phyloP scores from a whole-genome alignment of 164 flowering plant species.

The Magnolia kwangsiensis region DNA sequence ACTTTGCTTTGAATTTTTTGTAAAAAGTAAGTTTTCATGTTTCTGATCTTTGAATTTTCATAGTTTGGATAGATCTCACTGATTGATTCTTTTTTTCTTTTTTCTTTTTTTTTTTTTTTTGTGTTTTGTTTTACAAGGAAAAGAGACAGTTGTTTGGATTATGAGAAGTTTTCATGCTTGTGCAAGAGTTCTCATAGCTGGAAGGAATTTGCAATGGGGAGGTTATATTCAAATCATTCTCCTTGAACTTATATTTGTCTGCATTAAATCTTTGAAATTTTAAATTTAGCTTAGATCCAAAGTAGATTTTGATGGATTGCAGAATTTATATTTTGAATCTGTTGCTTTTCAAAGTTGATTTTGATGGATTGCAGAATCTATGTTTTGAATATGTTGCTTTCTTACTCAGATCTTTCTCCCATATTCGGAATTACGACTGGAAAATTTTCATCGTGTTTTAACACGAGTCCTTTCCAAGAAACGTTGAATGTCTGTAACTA shows the following conservation, averaged over 20 bases:
- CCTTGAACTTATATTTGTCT: background rate
- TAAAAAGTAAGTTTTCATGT: background rate
- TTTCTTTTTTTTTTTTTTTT: background rate
- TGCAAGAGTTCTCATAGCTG: background rate
- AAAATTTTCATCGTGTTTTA: too few relatives aligned
- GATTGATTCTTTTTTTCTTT: background rate
- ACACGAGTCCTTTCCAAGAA: background rate
- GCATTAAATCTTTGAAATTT: background rate
- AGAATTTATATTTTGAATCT: background rate
- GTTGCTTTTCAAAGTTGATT: background rate
- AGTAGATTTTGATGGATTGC: background rate
- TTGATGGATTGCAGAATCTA: too few relatives aligned
- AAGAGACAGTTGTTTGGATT: background rate
- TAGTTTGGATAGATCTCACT: background rate
- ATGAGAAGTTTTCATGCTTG: background rate
- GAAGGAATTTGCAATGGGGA: background rate
- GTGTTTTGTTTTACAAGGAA: background rate
- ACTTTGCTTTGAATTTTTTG: background rate
- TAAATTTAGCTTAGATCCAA: background rate
- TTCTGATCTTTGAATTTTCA: background rate
- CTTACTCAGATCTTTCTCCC: background rate
- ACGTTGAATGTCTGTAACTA: too few relatives aligned
- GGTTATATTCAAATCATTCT: background rate
- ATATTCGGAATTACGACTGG: background rate
- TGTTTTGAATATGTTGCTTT: too few relatives aligned